Evolutionary conservation across 2,329 filamentous ascomycete species (phyloP).

Genomic region (Sphaerulina musiva): DNA sequence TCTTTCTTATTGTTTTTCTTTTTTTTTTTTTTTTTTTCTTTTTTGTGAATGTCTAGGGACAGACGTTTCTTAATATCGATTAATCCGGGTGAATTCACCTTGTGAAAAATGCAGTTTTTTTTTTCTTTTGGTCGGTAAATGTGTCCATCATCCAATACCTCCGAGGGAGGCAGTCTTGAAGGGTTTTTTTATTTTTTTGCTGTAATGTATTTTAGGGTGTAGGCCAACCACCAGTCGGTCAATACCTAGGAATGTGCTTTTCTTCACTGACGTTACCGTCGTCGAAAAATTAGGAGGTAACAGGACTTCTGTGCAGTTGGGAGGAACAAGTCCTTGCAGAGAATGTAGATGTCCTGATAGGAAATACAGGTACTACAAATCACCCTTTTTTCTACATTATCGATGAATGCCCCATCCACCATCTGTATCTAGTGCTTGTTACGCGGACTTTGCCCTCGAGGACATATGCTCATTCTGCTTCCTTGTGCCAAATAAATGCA

Average conservation of each 20-base stretch:
- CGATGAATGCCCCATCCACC: constrained; percentile 71
- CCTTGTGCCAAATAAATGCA: constrained; percentile 55
- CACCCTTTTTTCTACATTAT: constrained; percentile 68
- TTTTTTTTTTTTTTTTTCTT: too few species aligned
- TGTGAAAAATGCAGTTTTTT: constrained; percentile 75
- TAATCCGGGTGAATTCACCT: constrained; percentile 53
- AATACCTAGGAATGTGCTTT: constrained; percentile 67
- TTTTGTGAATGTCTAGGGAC: too few species aligned
- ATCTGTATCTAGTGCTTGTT: constrained; percentile 66
- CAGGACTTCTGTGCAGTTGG: constrained; percentile 56
- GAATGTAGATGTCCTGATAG: constrained; percentile 71
- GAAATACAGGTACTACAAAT: constrained; percentile 80
- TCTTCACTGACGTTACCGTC: constrained; percentile 55
- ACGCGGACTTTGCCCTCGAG: constrained; percentile 61
- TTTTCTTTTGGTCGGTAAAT: constrained; percentile 56
- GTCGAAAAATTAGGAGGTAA: constrained; percentile 59
- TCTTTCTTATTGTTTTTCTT: too few species aligned
- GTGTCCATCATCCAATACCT: constrained; percentile 65
- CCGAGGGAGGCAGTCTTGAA: constrained; percentile 64
- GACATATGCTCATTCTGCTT: constrained; percentile 72
- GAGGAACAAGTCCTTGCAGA: constrained; percentile 62
- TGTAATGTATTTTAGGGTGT: constrained; percentile 65
- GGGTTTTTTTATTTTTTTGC: too few species aligned
- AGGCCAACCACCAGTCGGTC: constrained; percentile 67
- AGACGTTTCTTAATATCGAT: too few species aligned